phyloP scores from a whole-genome alignment of 2,329 filamentous ascomycete genomes.

The Scedosporium minutisporum region DNA sequence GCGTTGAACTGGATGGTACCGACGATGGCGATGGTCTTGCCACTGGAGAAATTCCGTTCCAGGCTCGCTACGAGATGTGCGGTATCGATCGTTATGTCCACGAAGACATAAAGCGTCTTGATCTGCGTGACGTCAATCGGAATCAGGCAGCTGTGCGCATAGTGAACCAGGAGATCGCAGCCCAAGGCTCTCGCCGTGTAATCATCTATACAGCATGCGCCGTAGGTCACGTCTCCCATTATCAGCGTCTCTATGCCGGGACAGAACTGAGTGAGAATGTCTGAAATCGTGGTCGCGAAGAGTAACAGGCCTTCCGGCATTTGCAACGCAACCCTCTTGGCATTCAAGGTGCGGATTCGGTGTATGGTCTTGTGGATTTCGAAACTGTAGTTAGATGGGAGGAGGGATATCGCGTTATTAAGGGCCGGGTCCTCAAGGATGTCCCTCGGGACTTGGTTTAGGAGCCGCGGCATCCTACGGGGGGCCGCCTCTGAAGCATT shows the following conservation, averaged over 20 bases:
- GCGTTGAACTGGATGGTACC: constrained; percentile 99
- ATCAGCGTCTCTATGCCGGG: constrained; percentile 86
- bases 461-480: constrained; percentile 63
- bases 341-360: constrained; percentile 69
- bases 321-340: constrained; percentile 84
- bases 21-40: constrained; percentile 84
- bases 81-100: constrained; percentile 93
- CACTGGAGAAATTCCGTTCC: constrained; percentile 74
- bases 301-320: constrained; percentile 92
- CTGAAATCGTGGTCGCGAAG: constrained; percentile 94
- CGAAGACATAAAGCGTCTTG: constrained; percentile 95
- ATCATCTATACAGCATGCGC: constrained; percentile 97
- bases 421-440: constrained; percentile 80
- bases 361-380: constrained; percentile 98
- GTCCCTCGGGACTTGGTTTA: constrained; percentile 83
- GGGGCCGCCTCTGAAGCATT: constrained; percentile 36
- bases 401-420: constrained; percentile 74
- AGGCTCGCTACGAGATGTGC: constrained; percentile 77
- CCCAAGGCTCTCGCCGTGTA: constrained; percentile 91
- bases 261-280: constrained; percentile 92
- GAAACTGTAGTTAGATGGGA: constrained; percentile 96
- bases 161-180: constrained; percentile 91
- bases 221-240: constrained; percentile 98
- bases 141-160: constrained; percentile 93
- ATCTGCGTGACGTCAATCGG: constrained; percentile 95